A percentile compares a stretch with the other conserved stretches of the same genome.
Evolutionary conservation across 129 eudicot species (phyloP).

Genomic region (Solidago caesia): DNA sequence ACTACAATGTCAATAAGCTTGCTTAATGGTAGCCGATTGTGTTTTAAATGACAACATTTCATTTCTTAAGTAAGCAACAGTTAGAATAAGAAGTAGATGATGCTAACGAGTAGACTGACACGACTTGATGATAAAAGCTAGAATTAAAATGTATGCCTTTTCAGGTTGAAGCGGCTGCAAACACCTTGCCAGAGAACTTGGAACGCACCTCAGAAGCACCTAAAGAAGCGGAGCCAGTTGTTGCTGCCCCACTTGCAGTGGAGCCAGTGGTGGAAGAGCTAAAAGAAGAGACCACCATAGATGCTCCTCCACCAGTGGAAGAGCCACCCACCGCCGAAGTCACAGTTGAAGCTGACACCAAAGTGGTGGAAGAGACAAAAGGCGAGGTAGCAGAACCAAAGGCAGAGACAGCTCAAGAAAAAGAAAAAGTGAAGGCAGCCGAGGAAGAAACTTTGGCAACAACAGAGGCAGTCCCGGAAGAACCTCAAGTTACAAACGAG

Average conservation of each 20-base stretch:
- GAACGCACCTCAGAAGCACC: slow-evolving; percentile 36
- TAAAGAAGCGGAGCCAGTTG: slow-evolving; percentile 28
- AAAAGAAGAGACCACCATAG: slow-evolving; percentile 18
- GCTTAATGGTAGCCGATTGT: too few relatives aligned
- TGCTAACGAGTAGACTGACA: too few relatives aligned
- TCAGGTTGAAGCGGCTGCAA: slow-evolving; percentile 48
- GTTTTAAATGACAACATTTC: too few relatives aligned
- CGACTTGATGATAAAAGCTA: neutral
- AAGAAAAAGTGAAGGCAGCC: slow-evolving; percentile 20
- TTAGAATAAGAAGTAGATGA: too few relatives aligned
- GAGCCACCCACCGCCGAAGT: slow-evolving; percentile 3
- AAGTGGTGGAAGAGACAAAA: slow-evolving; percentile 27
- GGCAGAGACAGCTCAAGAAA: slow-evolving; percentile 20
- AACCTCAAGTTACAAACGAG: neutral
- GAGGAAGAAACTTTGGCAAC: slow-evolving; percentile 8
- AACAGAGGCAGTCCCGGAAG: neutral
- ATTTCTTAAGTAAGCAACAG: too few relatives aligned
- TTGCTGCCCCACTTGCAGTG: slow-evolving; percentile 23
- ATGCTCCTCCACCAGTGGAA: slow-evolving; percentile 21
- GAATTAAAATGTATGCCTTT: neutral
- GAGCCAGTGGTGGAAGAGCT: slow-evolving; percentile 29
- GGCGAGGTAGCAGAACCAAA: slow-evolving; percentile 18
- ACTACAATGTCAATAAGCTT: too few relatives aligned
- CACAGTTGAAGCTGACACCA: slow-evolving; percentile 12
- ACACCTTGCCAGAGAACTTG: slow-evolving; percentile 39